Base-by-base conservation (phyloP, 2,329 filamentous ascomycete genomes). In the Parafenestella ontariensis region DNA sequence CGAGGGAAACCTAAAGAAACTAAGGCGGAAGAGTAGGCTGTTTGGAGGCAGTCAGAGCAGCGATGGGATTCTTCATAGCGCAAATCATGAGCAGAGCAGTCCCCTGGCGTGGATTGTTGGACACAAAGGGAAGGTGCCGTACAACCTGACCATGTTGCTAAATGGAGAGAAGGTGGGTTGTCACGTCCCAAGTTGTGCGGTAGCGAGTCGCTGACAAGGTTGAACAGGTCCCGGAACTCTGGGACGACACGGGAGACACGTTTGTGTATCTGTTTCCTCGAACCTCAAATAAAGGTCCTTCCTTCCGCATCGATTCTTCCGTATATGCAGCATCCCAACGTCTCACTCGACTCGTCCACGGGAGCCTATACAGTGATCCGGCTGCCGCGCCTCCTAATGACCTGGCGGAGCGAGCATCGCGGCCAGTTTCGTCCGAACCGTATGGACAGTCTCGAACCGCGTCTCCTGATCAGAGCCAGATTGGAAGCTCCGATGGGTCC, bases 171-270 rank as follows among this genome's bases (percentile, higher is more conserved):
- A 79, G 72, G 82, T 84, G 75, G 41, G 46, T 47, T 52, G 47
- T 17, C 23, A 28, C 26, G 36, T 34, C 54, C 64, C 41, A 23
- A 23, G 47, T 18, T 26, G 37, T 8, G 21, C n/a, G 39, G 21
- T 48, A 49, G 36, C 48, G 37, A 29, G 34, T 39, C 47, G 53
- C 64, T 65, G 50, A 64, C 49, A 40, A 28, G 11, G 26, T 21
- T 20, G 17, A 61, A 58, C 31, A 84, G 82, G 77, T 86, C 15
- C 68, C 77, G 5, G 86, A 88, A 64, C 70, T 88, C 8, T 89
- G 86, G 86, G 83, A 87, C 61, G 82, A 86, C 3, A 70, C 80
- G 42, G 86, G 83, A n/a, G 85, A 88, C 68, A 87, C 85, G 13
- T 80, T 82, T 56, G 79, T 89, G n/a, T 85, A 88, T 63, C 77